Evolutionary conservation across 257 asterid species (phyloP), one percentile per base, ranked within the genome.

Genomic region (Eucommia ulmoides): DNA sequence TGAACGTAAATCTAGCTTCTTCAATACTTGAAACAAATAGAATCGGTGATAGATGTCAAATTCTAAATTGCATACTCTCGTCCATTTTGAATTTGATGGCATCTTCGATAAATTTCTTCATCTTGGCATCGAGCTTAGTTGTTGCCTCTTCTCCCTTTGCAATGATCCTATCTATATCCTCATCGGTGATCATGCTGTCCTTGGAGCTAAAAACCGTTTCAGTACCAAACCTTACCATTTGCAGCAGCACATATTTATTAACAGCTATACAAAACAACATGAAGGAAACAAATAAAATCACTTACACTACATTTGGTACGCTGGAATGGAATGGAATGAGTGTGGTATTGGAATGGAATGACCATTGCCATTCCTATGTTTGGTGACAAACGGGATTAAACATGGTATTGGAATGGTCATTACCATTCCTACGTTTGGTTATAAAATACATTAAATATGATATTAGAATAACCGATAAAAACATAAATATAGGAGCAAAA

Each of bases 91-190:
- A 91, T 61, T 79, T 83, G 79, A 91, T 86, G 57, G 99, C 99
- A 67, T 91, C 99, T 79, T 91, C 99, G 0, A 97, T 91, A 59
- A 91, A 91, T 65, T 79, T 91, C 61, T 86, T 91, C 99, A 86
- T 91, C 81, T 91, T 91, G 41, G 97, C 99, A 75, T 86, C 95
- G 63, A 91, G 99, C 56, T 79, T 97, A 62, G 96, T 95, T 24
- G 99, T 91, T 49, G 99, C 93, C 75, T 91, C 99, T 79, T 91
- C 99, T 70, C 99, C 99, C 70, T 86, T 86, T 46, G 99, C 99
- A 69, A 91, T 91, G 45, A 91, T 91, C 52, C 99, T 79, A 62
- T 91, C 99, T 41, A 91, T 86, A 74, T 91, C 99, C 65, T 91
- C 99, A 71, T 91, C 99, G 1, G 99, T 91, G 60, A 91, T 91